Conservation (phyloP, 257 asterid species). For the Primulina eburnea region DNA sequence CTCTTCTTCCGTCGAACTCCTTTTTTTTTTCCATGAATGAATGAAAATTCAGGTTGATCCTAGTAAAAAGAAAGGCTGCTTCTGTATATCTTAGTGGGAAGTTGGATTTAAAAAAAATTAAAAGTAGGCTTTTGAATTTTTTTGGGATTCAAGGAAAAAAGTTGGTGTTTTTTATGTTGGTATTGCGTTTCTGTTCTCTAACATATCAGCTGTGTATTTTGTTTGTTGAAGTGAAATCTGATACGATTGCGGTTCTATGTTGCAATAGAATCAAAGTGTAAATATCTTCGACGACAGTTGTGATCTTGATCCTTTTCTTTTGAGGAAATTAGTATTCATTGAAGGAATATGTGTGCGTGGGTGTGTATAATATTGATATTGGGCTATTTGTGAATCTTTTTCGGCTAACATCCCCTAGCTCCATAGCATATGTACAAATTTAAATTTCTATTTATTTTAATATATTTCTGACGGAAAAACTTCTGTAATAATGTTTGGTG, state of each 20-base stretch:
- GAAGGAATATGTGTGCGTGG: too few species aligned
- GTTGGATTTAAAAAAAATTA: neutral
- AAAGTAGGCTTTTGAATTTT: too few species aligned
- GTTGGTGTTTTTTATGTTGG: neutral
- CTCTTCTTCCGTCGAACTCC: neutral
- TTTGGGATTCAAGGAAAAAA: neutral
- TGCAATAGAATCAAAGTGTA: too few species aligned
- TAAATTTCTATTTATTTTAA: too few species aligned
- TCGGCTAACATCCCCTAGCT: too few species aligned
- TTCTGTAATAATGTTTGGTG: neutral
- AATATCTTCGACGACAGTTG: too few species aligned
- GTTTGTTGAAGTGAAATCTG: conserved; percentile 1
- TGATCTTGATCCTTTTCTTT: too few species aligned
- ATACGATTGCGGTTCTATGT: neutral
- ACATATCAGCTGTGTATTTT: conserved; percentile 14
- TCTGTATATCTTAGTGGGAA: neutral
- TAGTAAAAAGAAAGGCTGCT: neutral
- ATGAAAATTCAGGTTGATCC: neutral
- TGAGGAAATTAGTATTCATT: too few species aligned
- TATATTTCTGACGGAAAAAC: too few species aligned
- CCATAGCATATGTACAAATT: too few species aligned
- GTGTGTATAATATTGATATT: too few species aligned
- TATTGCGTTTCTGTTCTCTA: neutral
- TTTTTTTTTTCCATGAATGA: neutral
- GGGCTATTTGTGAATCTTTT: too few species aligned